Conservation (phyloP, 2,329 filamentous ascomycete genomes). For the Aspergillus pseudonomiae region DNA sequence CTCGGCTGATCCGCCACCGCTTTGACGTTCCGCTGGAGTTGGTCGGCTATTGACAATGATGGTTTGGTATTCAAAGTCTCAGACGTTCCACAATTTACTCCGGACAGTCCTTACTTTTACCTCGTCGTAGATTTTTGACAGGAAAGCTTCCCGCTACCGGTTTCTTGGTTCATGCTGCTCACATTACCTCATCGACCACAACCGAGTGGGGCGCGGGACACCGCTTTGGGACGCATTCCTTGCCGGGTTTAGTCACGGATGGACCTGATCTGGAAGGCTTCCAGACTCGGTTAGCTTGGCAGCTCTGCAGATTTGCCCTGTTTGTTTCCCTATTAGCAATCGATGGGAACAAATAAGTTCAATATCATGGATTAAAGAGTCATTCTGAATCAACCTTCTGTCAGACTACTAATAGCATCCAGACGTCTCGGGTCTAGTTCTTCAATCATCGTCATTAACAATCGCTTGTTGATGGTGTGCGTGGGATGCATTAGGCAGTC, state of each 20-base stretch:
- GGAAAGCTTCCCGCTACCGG: neutral
- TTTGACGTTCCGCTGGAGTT: neutral
- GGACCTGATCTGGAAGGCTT: conserved; percentile 4
- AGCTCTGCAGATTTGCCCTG: neutral
- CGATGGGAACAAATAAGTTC: neutral
- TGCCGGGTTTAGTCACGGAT: conserved; percentile 4
- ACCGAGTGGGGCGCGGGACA: neutral
- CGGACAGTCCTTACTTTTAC: too few relatives aligned
- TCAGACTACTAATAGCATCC: neutral
- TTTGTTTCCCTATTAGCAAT: neutral
- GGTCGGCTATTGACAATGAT: neutral
- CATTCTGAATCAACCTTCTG: neutral
- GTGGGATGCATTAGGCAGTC: neutral
- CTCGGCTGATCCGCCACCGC: conserved; percentile 5
- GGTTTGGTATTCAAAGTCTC: neutral
- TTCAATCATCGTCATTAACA: neutral
- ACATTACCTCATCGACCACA: neutral
- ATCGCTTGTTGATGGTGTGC: neutral
- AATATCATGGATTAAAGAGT: neutral
- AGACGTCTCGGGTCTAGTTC: too few relatives aligned
- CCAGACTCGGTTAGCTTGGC: conserved; percentile 4
- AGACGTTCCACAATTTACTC: neutral
- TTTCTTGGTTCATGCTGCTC: neutral
- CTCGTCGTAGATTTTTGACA: neutral
- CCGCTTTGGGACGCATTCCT: neutral